Evolutionary conservation across 805 yeast species (phyloP), one percentile per base, ranked within the genome.

Genomic region (Pichia scutulata): DNA sequence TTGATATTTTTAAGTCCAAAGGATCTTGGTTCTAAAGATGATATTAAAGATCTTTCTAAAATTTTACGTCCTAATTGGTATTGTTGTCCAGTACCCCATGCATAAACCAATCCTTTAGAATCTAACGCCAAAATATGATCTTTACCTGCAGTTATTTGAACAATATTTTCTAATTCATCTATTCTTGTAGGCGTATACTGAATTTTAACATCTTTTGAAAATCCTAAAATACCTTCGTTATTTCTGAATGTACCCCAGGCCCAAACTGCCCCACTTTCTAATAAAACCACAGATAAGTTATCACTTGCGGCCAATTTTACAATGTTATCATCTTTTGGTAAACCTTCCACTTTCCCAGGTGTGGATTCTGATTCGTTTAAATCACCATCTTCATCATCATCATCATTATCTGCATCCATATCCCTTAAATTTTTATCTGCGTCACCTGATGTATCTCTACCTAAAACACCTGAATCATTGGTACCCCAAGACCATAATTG

Each of bases 401-500:
- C 86, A 44, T 78, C 83, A 36, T 72, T 73, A 26, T 67, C 74
- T 3, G 67, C 82, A 57, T 82, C 87, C 72, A 81, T 78, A 58
- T 85, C 87, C 61, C 79, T 83, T 52, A 87, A 70, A 24, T 75
- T 73, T 55, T 84, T 95, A 21, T 71, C 78, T 8, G 76, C 82
- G 12, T 69, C 76, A 22, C 72, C 62, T 0, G 87, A 76, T 0
- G 93, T 84, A 59, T 85, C 87, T 65, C 99, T 81, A 19, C 98
- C 99, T 42, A 93, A 72, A 4, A 87, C 97, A 37, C 85, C 89
- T 53, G 89, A 82, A 61, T 93, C 99, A 59, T 93, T 93, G 43
- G 87, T 86, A 52, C 99, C 99, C 99, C 99, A 93, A 3, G 97
- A 86, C 97, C 97, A 93, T n/a, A 93, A 68, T 52, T 78, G 74